Evolutionary conservation across 352 stramenopile species (phyloP).

Genomic region (Phytophthora foliorum): DNA sequence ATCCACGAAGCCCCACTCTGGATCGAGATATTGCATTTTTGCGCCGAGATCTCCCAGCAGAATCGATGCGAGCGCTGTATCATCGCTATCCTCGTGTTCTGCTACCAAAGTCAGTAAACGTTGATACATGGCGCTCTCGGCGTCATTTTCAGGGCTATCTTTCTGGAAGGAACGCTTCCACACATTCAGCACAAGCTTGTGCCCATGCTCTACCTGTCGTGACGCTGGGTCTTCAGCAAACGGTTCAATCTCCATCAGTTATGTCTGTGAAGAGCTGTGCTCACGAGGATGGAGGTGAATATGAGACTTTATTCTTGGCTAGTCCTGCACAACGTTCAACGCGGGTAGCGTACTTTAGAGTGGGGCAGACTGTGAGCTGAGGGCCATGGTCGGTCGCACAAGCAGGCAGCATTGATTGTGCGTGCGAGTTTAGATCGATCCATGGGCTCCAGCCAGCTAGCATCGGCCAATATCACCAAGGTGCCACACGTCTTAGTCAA

Average conservation of each 20-base stretch:
- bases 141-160: slow-evolving; percentile 20
- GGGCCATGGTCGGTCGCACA: slow-evolving; percentile 21
- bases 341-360: slow-evolving; percentile 8
- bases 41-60: slow-evolving; percentile 42
- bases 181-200: slow-evolving; percentile 18
- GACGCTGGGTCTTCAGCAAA: slow-evolving; percentile 6
- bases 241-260: slow-evolving; percentile 17
- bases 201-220: slow-evolving; percentile 1
- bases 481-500: slow-evolving; percentile 13
- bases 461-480: slow-evolving; percentile 2
- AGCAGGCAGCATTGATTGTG: slow-evolving; percentile 25
- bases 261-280: not conserved
- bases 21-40: slow-evolving; percentile 54
- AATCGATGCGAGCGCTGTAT: slow-evolving; percentile 17
- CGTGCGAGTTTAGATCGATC: slow-evolving; percentile 23
- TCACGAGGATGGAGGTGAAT: not conserved
- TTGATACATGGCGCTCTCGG: slow-evolving; percentile 27
- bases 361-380: slow-evolving; percentile 25
- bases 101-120: slow-evolving; percentile 28
- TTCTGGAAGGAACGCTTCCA: slow-evolving; percentile 36
- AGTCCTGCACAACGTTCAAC: slow-evolving; percentile 28
- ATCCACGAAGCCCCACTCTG: slow-evolving; percentile 63
- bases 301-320: slow-evolving; percentile 34
- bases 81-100: slow-evolving; percentile 20
- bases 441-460: slow-evolving; percentile 39